These are phyloP conservation scores for Lodderomyces oxycetoniae DNA, from an alignment of 1,139 yeast genomes.

Conservation along the genomic window DNA sequence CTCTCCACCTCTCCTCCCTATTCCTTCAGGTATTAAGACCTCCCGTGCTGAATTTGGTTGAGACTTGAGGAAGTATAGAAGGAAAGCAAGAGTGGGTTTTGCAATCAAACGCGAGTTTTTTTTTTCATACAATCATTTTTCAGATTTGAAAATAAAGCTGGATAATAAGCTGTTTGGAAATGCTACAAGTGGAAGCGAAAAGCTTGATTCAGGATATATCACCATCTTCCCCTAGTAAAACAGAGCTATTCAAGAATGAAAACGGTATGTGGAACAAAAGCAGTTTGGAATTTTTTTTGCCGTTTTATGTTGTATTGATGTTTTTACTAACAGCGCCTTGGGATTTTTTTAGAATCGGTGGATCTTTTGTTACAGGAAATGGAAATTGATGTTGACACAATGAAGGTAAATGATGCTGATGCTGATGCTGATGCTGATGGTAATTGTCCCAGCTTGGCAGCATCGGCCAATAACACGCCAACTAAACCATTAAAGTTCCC, in stretches of 20 bases:
- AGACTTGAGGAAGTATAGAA: too few relatives aligned
- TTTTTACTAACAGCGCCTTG: constrained; percentile 1
- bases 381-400: constrained; percentile 19
- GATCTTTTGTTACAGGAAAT: constrained; percentile 26
- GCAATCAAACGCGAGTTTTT: too few relatives aligned
- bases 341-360: constrained; percentile 21
- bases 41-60: too few relatives aligned
- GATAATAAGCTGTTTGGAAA: too few relatives aligned
- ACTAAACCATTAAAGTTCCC: constrained; percentile 34
- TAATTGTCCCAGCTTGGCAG: constrained; percentile 7
- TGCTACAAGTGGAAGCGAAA: too few relatives aligned
- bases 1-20: too few relatives aligned
- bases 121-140: too few relatives aligned
- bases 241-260: constrained; percentile 24
- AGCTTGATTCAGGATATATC: constrained; percentile 10
- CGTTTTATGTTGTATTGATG: background rate
- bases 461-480: constrained; percentile 24
- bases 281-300: background rate
- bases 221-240: constrained; percentile 8
- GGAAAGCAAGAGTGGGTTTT: too few relatives aligned
- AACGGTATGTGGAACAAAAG: constrained; percentile 23
- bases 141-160: too few relatives aligned
- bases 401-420: background rate
- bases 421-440: constrained; percentile 1
- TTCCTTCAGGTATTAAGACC: too few relatives aligned